phyloP scores from a whole-genome alignment of 192 early-diverging fungal genomes.

The Spizellomyces sp. region DNA sequence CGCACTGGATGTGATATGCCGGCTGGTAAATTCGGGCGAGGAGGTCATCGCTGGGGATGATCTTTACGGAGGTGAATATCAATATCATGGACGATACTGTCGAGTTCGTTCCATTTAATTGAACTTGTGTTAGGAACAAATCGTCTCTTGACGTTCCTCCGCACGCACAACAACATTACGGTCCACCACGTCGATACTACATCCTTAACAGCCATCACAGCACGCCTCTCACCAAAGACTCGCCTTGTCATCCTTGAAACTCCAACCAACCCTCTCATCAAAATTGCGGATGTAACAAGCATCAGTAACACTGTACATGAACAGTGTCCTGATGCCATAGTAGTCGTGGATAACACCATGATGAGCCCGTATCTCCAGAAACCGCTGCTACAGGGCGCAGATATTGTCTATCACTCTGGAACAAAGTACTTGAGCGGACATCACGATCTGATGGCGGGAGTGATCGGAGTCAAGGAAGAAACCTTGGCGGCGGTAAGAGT shows the following conservation, averaged over 20 bases:
- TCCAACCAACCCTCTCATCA: conserved; percentile 96
- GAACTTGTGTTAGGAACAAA: conserved; percentile 68
- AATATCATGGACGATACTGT: conserved; percentile 31
- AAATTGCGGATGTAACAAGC: conserved; percentile 85
- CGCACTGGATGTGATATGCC: conserved; percentile 88
- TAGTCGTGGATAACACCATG: conserved; percentile 99
- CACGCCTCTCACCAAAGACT: conserved; percentile 75
- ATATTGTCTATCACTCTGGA: conserved; percentile 94
- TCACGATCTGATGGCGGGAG: conserved; percentile 99
- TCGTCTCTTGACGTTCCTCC: conserved; percentile 84
- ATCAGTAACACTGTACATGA: conserved; percentile 75
- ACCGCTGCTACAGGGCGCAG: conserved; percentile 86
- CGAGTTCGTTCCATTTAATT: neutral
- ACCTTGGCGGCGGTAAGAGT: conserved; percentile 63
- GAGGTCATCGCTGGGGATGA: conserved; percentile 95
- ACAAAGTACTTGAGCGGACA: conserved; percentile 98
- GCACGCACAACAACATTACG: conserved; percentile 74
- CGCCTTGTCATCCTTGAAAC: conserved; percentile 89
- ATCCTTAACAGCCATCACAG: conserved; percentile 55
- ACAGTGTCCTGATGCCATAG: conserved; percentile 74
- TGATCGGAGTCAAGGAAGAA: conserved; percentile 76
- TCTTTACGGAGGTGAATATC: conserved; percentile 75
- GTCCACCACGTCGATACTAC: conserved; percentile 95
- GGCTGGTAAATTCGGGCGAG: conserved; percentile 84
- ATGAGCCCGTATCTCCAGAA: conserved; percentile 95